phyloP scores from a whole-genome alignment of 2,329 filamentous ascomycete species.

The Chalaropsis ovoidea region DNA sequence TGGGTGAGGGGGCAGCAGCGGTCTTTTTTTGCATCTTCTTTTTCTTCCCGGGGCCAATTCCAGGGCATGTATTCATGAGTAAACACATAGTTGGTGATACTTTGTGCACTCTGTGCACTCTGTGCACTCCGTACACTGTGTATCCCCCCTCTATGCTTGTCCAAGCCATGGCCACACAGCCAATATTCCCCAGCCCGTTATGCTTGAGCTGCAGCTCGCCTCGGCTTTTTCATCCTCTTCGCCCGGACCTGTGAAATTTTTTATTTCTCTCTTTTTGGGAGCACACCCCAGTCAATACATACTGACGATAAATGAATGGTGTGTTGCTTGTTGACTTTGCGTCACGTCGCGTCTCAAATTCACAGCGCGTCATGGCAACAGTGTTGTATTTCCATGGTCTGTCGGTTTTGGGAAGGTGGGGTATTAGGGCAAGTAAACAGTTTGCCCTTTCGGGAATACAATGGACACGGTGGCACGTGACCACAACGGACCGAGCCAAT shows the following conservation, averaged over 20 bases:
- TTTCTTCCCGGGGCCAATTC: background rate
- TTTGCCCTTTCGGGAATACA: background rate
- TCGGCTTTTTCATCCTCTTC: background rate
- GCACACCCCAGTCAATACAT: too few species aligned
- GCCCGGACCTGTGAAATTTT: background rate
- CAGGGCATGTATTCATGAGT: too few species aligned
- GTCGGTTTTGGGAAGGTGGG: conserved; percentile 4
- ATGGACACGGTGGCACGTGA: background rate
- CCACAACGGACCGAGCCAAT: background rate
- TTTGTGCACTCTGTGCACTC: too few species aligned
- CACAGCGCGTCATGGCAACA: background rate
- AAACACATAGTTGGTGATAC: too few species aligned
- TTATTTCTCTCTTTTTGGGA: background rate
- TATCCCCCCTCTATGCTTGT: background rate
- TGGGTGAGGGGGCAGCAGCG: too few species aligned
- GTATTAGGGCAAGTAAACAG: background rate
- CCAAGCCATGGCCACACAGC: background rate
- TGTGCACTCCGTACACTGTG: too few species aligned
- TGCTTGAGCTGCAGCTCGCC: conserved; percentile 15
- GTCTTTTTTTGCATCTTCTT: too few species aligned
- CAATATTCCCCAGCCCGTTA: conserved; percentile 2
- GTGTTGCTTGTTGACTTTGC: background rate
- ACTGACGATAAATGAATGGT: background rate
- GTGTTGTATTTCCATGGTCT: background rate
- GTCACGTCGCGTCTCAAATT: background rate